Conservation (phyloP, 371 early-diverging fungal genomes). For the Parasitella parasitica region DNA sequence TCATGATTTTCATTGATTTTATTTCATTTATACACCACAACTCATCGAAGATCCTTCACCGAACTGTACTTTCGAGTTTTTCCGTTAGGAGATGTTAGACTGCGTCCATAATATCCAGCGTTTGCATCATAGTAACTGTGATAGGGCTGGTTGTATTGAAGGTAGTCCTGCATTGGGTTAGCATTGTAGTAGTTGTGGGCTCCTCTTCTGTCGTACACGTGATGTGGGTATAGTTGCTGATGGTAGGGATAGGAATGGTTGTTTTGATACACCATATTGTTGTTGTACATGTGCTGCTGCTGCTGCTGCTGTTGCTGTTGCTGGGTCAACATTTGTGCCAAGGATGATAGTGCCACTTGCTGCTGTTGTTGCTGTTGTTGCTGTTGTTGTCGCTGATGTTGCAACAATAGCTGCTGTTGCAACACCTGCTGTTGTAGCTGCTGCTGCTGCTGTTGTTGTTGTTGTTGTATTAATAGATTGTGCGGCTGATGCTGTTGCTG, state of each 20-base stretch:
- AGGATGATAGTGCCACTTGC: neutral
- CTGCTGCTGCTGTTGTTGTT: slow-evolving; percentile 3
- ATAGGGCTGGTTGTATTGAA: neutral
- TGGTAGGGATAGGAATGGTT: neutral
- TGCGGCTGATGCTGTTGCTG: slow-evolving; percentile 1
- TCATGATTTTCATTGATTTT: neutral
- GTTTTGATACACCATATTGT: neutral
- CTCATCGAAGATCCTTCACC: slow-evolving; percentile 3
- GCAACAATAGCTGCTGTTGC: neutral
- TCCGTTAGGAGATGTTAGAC: neutral
- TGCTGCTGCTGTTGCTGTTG: neutral
- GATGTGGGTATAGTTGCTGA: neutral
- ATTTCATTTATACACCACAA: neutral
- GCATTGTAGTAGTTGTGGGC: neutral
- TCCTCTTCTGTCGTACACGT: too few species aligned
- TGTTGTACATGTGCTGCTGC: neutral
- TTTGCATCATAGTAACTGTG: neutral
- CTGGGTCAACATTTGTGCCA: neutral
- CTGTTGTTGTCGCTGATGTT: slow-evolving; percentile 2
- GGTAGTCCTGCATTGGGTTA: neutral
- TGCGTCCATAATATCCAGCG: neutral
- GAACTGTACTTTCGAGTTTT: neutral
- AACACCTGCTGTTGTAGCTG: neutral
- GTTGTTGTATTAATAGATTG: neutral
- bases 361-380: neutral